A percentile compares a stretch with the other conserved stretches of the same genome.
phyloP scores from a whole-genome alignment of 2,329 filamentous ascomycete species.

The Aureobasidium sp. region DNA sequence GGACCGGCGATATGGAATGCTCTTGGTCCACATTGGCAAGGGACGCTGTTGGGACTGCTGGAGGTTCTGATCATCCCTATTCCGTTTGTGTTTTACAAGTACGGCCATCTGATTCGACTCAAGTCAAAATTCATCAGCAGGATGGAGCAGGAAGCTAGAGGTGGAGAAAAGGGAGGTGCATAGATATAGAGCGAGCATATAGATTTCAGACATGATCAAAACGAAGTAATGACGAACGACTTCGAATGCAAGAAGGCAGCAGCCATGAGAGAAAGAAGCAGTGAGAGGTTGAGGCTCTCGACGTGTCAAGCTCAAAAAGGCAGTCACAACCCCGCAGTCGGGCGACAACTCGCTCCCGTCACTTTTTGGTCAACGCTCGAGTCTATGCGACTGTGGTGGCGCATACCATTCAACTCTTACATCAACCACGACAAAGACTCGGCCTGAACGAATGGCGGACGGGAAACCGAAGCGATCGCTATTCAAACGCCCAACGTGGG shows the following conservation, averaged over 20 bases:
- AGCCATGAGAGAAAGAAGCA: not conserved
- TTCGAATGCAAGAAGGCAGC: not conserved
- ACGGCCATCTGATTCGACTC: conserved; percentile 30
- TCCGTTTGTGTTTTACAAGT: conserved; percentile 39
- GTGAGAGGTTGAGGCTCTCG: not conserved
- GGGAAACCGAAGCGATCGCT: conserved; percentile 14
- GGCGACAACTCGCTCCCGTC: not conserved
- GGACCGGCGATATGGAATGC: conserved; percentile 34
- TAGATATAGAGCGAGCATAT: not conserved
- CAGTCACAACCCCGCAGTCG: not conserved
- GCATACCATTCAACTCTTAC: not conserved
- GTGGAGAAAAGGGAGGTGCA: conserved; percentile 4
- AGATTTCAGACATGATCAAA: not conserved
- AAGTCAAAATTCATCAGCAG: conserved; percentile 20
- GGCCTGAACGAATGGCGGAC: not conserved
- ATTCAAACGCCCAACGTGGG: conserved; percentile 18
- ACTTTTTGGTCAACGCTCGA: not conserved
- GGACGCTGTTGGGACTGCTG: conserved; percentile 29
- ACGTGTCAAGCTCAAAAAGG: not conserved
- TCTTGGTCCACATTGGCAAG: conserved; percentile 31
- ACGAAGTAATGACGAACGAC: not conserved
- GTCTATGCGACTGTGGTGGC: not conserved
- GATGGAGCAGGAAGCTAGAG: conserved; percentile 1
- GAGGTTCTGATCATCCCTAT: conserved; percentile 32
- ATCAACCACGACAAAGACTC: not conserved